These are phyloP conservation scores for Triadica sebifera DNA, from an alignment of 345 rosid species.

Conservation along the genomic window DNA sequence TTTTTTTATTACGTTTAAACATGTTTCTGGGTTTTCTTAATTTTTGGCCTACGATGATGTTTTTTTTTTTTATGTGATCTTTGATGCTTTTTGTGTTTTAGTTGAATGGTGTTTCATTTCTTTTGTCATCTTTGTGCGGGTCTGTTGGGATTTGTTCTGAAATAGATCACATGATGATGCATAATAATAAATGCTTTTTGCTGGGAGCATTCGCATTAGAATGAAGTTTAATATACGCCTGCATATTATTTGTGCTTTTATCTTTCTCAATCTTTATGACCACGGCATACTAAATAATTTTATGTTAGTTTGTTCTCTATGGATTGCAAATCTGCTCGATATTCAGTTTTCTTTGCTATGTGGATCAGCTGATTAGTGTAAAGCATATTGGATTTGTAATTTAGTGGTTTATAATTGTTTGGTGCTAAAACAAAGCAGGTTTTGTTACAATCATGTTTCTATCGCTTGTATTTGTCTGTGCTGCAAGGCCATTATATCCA, in stretches of 20 bases:
- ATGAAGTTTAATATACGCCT: too few species aligned
- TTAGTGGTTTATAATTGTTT: conserved; percentile 5
- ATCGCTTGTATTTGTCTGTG: conserved; percentile 42
- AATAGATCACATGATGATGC: too few species aligned
- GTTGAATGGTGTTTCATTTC: neutral
- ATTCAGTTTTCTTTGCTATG: neutral
- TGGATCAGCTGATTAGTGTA: neutral
- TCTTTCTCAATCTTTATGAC: too few species aligned
- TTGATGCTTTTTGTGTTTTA: neutral
- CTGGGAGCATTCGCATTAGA: too few species aligned
- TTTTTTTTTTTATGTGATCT: neutral
- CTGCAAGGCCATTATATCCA: conserved; percentile 73
- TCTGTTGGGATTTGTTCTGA: too few species aligned
- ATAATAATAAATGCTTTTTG: too few species aligned
- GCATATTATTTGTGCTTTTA: too few species aligned
- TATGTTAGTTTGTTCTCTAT: too few species aligned
- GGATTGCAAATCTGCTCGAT: neutral
- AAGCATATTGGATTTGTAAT: neutral
- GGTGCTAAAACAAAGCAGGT: conserved; percentile 35
- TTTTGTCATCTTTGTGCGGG: too few species aligned
- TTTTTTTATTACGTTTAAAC: neutral
- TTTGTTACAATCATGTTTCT: conserved; percentile 42
- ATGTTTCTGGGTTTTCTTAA: neutral
- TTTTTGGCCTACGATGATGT: neutral
- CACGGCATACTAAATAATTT: too few species aligned